Percentiles rank a stretch among this genome's conserved stretches.
Conservation (phyloP, 2,329 filamentous ascomycete species). For the Magnaporthiopsis incrustans region DNA sequence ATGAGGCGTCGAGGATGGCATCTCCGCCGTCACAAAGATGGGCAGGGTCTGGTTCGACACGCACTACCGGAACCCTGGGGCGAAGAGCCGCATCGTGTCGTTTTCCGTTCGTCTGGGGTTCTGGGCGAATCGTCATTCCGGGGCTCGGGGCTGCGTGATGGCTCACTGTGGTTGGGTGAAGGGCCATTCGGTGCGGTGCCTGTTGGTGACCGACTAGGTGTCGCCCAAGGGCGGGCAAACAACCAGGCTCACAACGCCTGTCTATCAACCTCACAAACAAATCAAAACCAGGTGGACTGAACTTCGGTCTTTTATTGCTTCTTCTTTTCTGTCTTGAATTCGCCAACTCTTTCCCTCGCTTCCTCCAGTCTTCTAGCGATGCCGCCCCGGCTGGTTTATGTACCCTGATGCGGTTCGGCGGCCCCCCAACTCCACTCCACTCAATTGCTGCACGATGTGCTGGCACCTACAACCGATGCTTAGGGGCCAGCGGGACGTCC, state of each 20-base stretch:
- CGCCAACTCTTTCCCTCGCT: not conserved
- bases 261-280: not conserved
- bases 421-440: conserved; percentile 23
- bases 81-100: conserved; percentile 21
- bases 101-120: conserved; percentile 2
- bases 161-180: too few relatives aligned
- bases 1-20: conserved; percentile 17
- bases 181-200: not conserved
- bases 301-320: not conserved
- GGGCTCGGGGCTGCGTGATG: not conserved
- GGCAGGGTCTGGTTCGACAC: not conserved
- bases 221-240: not conserved
- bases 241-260: not conserved
- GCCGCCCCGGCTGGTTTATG: conserved; percentile 2
- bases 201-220: not conserved
- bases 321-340: not conserved
- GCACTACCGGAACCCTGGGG: conserved; percentile 12
- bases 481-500: conserved; percentile 15
- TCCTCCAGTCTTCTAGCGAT: not conserved
- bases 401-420: not conserved
- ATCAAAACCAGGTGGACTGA: not conserved
- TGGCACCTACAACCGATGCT: conserved; percentile 21
- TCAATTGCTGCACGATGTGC: conserved; percentile 27
- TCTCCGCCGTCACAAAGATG: conserved; percentile 14
- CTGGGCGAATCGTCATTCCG: not conserved